A percentile compares a stretch with the other conserved stretches of the same genome.
These are phyloP conservation scores for Schwanniomyces pseudopolymorphus DNA, from an alignment of 805 yeast genomes.

Conservation along the genomic window DNA sequence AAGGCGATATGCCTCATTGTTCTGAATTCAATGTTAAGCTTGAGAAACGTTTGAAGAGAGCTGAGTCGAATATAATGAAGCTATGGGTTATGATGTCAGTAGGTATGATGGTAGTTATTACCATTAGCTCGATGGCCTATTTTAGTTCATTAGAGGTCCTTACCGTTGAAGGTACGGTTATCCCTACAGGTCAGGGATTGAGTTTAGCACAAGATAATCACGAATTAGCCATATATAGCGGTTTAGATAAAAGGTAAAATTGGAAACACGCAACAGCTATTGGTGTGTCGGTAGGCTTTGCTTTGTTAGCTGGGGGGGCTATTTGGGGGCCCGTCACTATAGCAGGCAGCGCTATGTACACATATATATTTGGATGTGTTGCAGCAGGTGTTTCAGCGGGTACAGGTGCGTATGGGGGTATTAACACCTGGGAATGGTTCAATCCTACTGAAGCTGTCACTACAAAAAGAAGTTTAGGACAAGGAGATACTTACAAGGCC, in stretches of 20 bases:
- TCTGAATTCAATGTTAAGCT: neutral
- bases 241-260: neutral
- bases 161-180: neutral
- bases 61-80: neutral
- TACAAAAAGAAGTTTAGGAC: neutral
- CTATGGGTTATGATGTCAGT: neutral
- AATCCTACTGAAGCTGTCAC: neutral
- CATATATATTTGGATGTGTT: neutral
- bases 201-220: neutral
- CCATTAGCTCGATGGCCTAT: neutral
- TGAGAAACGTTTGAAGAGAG: neutral
- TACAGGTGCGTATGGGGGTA: neutral
- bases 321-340: neutral
- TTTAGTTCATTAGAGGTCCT: neutral
- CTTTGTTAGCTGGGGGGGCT: neutral
- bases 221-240: neutral
- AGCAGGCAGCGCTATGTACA: neutral
- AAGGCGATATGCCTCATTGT: neutral
- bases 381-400: neutral
- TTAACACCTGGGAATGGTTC: conserved; percentile 1
- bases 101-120: neutral
- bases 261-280: neutral
- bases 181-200: neutral
- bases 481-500: neutral
- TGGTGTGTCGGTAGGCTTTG: neutral